phyloP scores from a whole-genome alignment of 495 filamentous ascomycete genomes.

The Aspergillus sclerotioniger region DNA sequence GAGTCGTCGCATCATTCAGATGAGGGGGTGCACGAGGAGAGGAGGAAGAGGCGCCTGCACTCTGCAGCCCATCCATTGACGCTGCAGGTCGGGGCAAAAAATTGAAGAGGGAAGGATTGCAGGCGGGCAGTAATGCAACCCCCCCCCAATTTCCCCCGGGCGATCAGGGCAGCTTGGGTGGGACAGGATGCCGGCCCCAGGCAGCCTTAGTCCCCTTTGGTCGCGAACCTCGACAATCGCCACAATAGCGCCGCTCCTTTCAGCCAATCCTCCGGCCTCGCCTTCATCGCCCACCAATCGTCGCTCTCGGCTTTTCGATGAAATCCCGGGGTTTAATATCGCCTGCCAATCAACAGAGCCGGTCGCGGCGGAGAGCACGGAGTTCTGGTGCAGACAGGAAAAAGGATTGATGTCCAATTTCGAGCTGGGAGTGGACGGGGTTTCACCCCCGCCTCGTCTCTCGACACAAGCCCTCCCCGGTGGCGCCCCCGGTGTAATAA shows the following conservation, averaged over 20 bases:
- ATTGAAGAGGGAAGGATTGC: not conserved
- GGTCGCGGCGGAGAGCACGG: not conserved
- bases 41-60: not conserved
- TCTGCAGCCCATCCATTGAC: not conserved
- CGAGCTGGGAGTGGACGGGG: not conserved
- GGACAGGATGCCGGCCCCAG: slow-evolving; percentile 2
- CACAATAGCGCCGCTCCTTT: slow-evolving; percentile 1
- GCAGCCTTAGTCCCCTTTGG: not conserved
- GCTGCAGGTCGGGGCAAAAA: not conserved
- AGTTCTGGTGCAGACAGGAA: too few species aligned
- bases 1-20: not conserved
- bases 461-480: too few species aligned
- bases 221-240: not conserved
- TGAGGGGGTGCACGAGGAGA: not conserved
- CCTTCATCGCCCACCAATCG: not conserved
- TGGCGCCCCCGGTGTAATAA: too few species aligned
- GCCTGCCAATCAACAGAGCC: not conserved
- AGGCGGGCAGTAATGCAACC: not conserved
- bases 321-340: not conserved
- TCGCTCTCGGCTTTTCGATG: not conserved
- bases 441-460: not conserved
- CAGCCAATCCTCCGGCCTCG: slow-evolving; percentile 12
- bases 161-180: slow-evolving; percentile 6
- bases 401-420: too few species aligned
- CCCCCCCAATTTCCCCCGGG: slow-evolving; percentile 3